phyloP scores from a whole-genome alignment of 768 basidiomycete genomes.

The Suillus plorans region DNA sequence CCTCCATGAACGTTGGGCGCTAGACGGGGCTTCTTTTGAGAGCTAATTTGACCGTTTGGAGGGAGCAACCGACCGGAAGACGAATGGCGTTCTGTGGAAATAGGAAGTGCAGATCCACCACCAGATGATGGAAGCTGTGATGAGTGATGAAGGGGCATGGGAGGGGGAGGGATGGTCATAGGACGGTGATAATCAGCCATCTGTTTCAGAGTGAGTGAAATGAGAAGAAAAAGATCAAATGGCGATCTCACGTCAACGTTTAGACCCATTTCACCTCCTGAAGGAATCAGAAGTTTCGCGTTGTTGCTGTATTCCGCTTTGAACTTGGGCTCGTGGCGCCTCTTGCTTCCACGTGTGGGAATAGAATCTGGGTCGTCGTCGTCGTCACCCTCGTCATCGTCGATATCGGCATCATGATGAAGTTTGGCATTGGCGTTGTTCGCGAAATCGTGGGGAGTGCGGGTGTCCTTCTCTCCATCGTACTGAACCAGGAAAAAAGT shows the following conservation, averaged over 20 bases:
- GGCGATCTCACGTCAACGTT: constrained; percentile 24
- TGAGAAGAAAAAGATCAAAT: neutral
- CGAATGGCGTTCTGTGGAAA: constrained; percentile 34
- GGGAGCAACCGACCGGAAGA: constrained; percentile 30
- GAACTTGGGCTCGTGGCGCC: constrained; percentile 25
- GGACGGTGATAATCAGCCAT: constrained; percentile 32
- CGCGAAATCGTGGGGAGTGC: constrained; percentile 48
- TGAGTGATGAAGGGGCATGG: constrained; percentile 30
- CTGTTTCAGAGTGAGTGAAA: constrained; percentile 18
- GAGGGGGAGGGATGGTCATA: constrained; percentile 33
- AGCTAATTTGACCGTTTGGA: constrained; percentile 21
- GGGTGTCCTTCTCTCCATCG: constrained; percentile 50
- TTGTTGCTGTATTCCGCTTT: constrained; percentile 28
- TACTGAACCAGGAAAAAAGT: constrained; percentile 33
- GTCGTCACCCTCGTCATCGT: constrained; percentile 38
- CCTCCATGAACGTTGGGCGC: constrained; percentile 20
- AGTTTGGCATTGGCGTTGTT: constrained; percentile 32
- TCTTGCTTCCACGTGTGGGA: constrained; percentile 19
- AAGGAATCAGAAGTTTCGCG: constrained; percentile 18
- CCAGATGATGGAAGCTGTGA: constrained; percentile 22
- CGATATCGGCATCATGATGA: constrained; percentile 24
- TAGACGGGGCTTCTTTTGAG: constrained; percentile 33
- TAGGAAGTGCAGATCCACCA: constrained; percentile 28
- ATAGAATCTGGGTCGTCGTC: constrained; percentile 35
- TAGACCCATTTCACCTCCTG: constrained; percentile 20